Evolutionary conservation across 2,329 filamentous ascomycete species (phyloP), one percentile per base, ranked within the genome.

Genomic region (Plenodomus lindquistii): DNA sequence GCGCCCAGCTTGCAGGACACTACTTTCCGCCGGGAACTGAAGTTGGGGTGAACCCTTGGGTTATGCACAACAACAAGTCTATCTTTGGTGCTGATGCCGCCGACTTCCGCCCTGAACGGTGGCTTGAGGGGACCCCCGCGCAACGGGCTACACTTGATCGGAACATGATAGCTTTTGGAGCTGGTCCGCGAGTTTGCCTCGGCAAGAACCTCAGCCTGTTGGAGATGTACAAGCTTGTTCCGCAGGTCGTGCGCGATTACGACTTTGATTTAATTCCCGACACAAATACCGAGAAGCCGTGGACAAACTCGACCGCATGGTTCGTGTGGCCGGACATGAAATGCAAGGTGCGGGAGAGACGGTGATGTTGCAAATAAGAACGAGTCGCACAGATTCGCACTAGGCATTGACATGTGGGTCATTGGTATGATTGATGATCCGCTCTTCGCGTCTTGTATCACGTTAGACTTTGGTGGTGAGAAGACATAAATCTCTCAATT

Each of bases 21-120:
- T 73, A 69, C 46, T 75, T 79, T 44, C 72, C 78, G 0, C 67
- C 68, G 0, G 72, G 73, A 10, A 76, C 75, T 0, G 64, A 72
- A 8, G 70, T 79, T 4, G 77, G 76, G 7, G 65, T 76, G 29
- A 78, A 76, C 42, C 60, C 75, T 1, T 79, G 75, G 75, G 75
- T 75, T 0, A 46, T 77, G 0, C 75, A 79, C 40, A 58, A 66
- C 31, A 67, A 78, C 40, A 54, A 55, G 1, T 51, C 62, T 1
- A 62, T 79, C n/a, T 81, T 74, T 42, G 69, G 70, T 0, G 37
- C 46, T 0, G 69, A 77, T 46, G 68, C 73, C 0, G 62, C 72
- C 2, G 52, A 63, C 0, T 80, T 73, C 50, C 50, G 63, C 11
- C 78, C 77, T 0, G 75, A 79, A 50, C 62, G 78, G 8, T 80